A percentile compares a stretch with the other conserved stretches of the same genome.
phyloP scores from a whole-genome alignment of 352 stramenopile genomes.

The Globisporangium alternatum region DNA sequence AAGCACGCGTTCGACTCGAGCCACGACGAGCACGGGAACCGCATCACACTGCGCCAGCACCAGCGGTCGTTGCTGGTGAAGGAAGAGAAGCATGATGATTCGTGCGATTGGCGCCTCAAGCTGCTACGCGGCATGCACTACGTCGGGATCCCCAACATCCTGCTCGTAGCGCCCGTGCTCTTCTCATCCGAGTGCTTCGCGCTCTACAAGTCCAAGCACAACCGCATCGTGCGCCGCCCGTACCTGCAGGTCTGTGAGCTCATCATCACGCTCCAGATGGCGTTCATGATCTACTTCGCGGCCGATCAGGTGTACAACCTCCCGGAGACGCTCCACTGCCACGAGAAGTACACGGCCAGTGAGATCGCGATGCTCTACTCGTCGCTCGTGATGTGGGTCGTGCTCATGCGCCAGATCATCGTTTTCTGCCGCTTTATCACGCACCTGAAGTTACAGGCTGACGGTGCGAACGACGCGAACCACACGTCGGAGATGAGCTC shows the following conservation, averaged over 20 bases:
- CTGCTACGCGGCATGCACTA: constrained; percentile 48
- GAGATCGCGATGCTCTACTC: constrained; percentile 61
- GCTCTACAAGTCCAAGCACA: constrained; percentile 51
- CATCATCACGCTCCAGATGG: constrained; percentile 49
- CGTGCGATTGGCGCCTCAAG: constrained; percentile 34
- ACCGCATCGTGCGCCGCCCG: constrained; percentile 56
- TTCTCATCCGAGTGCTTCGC: constrained; percentile 43
- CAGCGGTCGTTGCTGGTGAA: constrained; percentile 10
- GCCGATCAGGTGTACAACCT: constrained; percentile 39
- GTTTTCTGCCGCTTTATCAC: constrained; percentile 73
- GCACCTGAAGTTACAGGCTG: constrained; percentile 72
- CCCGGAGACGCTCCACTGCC: constrained; percentile 44
- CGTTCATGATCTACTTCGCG: constrained; percentile 59
- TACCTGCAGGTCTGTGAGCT: constrained; percentile 73
- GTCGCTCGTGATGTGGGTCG: constrained; percentile 45
- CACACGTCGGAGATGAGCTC: constrained; percentile 59
- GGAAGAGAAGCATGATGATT: constrained; percentile 7
- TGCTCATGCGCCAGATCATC: constrained; percentile 61
- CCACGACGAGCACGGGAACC: constrained; percentile 14
- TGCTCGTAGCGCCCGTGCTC: constrained; percentile 56
- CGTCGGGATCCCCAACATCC: constrained; percentile 46
- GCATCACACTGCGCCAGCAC: not conserved
- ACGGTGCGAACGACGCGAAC: constrained; percentile 56
- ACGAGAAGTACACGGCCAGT: constrained; percentile 25
- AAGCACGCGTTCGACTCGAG: constrained; percentile 22